Base-by-base conservation (phyloP, 148 eudicot genomes). In the Vaccinium corymbosum region DNA sequence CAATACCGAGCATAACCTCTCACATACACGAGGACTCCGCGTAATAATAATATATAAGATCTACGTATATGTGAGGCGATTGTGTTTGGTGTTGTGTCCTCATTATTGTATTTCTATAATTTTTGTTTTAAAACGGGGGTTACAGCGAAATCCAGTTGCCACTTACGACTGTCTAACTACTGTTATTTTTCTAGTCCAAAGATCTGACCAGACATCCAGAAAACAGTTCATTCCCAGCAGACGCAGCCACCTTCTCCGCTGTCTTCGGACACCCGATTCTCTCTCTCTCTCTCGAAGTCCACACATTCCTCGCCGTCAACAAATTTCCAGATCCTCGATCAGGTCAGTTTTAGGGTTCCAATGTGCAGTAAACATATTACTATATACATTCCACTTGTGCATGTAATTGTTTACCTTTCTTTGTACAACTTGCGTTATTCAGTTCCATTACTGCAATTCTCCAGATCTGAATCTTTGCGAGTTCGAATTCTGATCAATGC, bases 241-340 rank as follows among this genome's bases (percentile, higher is more conserved):
- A 80, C 53, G 46, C 35, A 38, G 32, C 20, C 20, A 80, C 22
- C 32, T 20, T 80, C 49, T 61, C 53, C 72, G 46, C 53, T 62
- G 56, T 22, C 32, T 22, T 52, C 20, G 73, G 82, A 12, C 72
- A 61, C 32, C 1, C 12, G 16, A 80, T 25, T 74, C 75, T 62
- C 81, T 83, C 50, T 84, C 61, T 4, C 10, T 56, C 29, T 82
- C 46, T 61, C 11, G 73, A 11, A 35, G 72, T 50, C 52, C 25
- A 5, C 70, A 57, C 82, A 38, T 57, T 42, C 52, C 13, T 81
- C 86, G 74, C 84, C 84, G 9, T 32, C 87, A 62, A 51, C 78
- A 3, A 62, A n/a, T 2, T 17, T 78, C 77, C 76, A 49, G 27
- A 25, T 15, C 55, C 38, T 16, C 56, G 81, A 83, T 83, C 81